A percentile compares a stretch with the other conserved stretches of the same genome.
phyloP scores from a whole-genome alignment of 1,139 yeast species.

The Pneumocystis oryctolagi region DNA sequence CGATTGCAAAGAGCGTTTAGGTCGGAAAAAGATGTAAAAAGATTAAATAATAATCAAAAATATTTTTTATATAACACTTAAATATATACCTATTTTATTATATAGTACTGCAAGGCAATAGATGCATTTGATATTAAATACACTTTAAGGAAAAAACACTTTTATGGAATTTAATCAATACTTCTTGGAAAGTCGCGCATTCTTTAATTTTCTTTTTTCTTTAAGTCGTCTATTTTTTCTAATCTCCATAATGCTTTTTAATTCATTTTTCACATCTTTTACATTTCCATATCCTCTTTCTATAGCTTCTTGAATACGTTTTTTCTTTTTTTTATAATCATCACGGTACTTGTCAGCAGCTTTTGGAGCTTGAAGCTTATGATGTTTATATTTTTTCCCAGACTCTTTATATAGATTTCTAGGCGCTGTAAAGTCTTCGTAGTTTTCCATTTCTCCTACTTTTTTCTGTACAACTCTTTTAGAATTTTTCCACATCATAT shows the following conservation, averaged over 20 bases:
- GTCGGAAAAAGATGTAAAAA: slow-evolving; percentile 4
- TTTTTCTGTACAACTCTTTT: slow-evolving; percentile 28
- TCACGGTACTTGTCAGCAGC: slow-evolving; percentile 81
- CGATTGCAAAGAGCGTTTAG: slow-evolving; percentile 8
- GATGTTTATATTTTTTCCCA: slow-evolving; percentile 32
- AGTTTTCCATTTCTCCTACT: slow-evolving; percentile 20
- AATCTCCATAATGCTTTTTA: slow-evolving; percentile 57
- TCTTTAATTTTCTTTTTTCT: slow-evolving; percentile 68
- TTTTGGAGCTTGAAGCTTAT: slow-evolving; percentile 63
- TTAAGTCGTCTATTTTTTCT: slow-evolving; percentile 57
- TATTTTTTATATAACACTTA: background rate
- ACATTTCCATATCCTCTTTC: slow-evolving; percentile 41
- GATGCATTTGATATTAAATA: background rate
- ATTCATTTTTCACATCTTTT: slow-evolving; percentile 35
- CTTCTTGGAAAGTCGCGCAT: slow-evolving; percentile 59
- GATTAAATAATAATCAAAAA: background rate
- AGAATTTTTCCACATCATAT: slow-evolving; percentile 36
- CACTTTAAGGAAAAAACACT: background rate
- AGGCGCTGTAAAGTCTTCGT: slow-evolving; percentile 19
- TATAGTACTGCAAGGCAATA: background rate
- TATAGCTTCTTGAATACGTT: slow-evolving; percentile 65
- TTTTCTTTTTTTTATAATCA: slow-evolving; percentile 69
- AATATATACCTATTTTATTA: background rate
- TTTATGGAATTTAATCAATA: slow-evolving; percentile 10
- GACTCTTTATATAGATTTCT: slow-evolving; percentile 25